phyloP scores from a whole-genome alignment of 164 flowering plant species.

The Kalanchoe fedtschenkoi region DNA sequence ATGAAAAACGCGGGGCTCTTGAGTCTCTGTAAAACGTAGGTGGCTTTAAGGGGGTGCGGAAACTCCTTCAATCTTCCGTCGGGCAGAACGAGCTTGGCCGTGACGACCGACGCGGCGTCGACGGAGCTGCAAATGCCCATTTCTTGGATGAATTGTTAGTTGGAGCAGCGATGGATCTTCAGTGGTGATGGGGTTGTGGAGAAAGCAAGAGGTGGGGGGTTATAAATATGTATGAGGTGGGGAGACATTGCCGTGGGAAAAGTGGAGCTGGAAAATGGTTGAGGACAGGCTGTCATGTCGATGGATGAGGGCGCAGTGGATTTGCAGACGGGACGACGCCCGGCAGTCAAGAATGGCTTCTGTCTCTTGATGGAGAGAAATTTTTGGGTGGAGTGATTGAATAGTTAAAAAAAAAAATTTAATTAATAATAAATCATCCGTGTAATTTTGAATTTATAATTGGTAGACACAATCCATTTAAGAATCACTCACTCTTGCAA shows the following conservation, averaged over 20 bases:
- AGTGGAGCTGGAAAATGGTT: background rate
- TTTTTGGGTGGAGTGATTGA: too few relatives aligned
- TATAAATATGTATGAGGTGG: too few relatives aligned
- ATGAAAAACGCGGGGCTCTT: constrained; percentile 31
- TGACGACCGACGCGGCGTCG: constrained; percentile 26
- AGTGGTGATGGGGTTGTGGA: too few relatives aligned
- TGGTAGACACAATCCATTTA: too few relatives aligned
- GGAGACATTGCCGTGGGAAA: background rate
- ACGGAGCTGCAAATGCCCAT: constrained; percentile 24
- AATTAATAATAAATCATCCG: too few relatives aligned
- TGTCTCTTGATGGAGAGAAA: too few relatives aligned
- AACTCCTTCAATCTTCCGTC: constrained; percentile 49
- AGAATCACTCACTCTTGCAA: too few relatives aligned
- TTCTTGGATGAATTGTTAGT: background rate
- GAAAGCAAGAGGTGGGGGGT: background rate
- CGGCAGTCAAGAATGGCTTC: too few relatives aligned
- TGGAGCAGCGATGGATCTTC: too few relatives aligned
- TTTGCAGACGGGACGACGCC: background rate
- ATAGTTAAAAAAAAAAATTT: too few relatives aligned
- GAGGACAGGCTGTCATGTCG: constrained; percentile 1
- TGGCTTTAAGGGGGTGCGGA: constrained; percentile 38
- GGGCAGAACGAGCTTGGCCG: constrained; percentile 37
- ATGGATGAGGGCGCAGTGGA: constrained; percentile 1
- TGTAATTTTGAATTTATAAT: too few relatives aligned
- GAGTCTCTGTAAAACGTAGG: constrained; percentile 28